A percentile compares a stretch with the other conserved stretches of the same genome.
These are phyloP conservation scores for Circinella minor DNA, from an alignment of 371 early-diverging fungal species.

Conservation along the genomic window DNA sequence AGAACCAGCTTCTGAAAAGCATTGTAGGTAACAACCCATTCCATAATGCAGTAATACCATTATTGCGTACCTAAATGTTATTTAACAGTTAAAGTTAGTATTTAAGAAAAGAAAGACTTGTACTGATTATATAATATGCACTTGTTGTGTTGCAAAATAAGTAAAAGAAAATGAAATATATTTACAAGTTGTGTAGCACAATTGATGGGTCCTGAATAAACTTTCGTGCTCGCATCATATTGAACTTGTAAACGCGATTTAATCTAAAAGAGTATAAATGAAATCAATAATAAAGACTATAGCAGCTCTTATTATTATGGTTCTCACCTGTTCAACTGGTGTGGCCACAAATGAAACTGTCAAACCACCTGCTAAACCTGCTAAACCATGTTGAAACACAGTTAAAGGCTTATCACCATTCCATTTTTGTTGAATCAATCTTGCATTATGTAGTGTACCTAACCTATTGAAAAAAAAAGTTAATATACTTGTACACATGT, in stretches of 20 bases:
- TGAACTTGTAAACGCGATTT: conserved; percentile 90
- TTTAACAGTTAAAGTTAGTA: too few relatives aligned
- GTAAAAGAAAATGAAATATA: too few relatives aligned
- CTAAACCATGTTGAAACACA: conserved; percentile 74
- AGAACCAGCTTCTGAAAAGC: conserved; percentile 87
- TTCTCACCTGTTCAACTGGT: conserved; percentile 78
- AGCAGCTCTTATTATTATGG: too few relatives aligned
- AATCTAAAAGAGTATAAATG: neutral
- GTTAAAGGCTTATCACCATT: conserved; percentile 68
- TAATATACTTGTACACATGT: too few relatives aligned
- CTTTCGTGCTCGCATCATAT: conserved; percentile 73
- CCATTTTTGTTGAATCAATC: conserved; percentile 66
- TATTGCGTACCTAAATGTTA: conserved; percentile 56
- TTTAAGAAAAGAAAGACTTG: too few relatives aligned
- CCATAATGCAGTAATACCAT: conserved; percentile 84
- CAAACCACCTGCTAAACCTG: conserved; percentile 83
- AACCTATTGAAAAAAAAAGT: conserved; percentile 49
- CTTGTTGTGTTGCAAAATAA: too few relatives aligned
- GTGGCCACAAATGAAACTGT: conserved; percentile 92
- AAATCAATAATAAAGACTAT: too few relatives aligned
- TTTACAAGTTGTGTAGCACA: conserved; percentile 77
- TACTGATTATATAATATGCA: too few relatives aligned
- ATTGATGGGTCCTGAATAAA: conserved; percentile 87
- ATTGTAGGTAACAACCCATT: conserved; percentile 83
- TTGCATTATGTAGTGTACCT: conserved; percentile 83